Evolutionary conservation across 179 eudicot species (phyloP), one percentile per base, ranked within the genome.

Genomic region (Camellia oleifera): DNA sequence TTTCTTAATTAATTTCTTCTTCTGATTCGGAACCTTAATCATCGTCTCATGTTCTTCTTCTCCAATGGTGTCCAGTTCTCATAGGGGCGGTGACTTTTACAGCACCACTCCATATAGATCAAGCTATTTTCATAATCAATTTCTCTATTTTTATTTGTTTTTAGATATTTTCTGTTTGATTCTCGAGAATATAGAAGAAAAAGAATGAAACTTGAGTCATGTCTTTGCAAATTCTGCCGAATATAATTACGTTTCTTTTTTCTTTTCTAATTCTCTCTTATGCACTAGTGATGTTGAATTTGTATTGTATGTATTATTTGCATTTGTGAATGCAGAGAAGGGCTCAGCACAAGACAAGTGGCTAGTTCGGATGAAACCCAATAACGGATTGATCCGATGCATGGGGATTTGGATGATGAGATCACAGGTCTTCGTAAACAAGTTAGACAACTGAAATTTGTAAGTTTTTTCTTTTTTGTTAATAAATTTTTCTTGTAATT

Each of bases 341-440:
- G 98, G 75, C 87, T 95, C 79, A 92, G 94, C 83, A 93, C 94
- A 57, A 85, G 98, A 82, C 91, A 83, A 58, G 92, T 83, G 65
- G 87, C 88, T 7, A 78, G 79, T 76, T 82, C 95, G 3, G 94
- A 93, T 80, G 97, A 95, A 80, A 83, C 93, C 65, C 97, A 95
- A 80, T 83, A 93, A 79, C 86, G 91, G 80, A 93, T 95, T 65
- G 97, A 95, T 89, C 97, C 98, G 1, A 88, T 93, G 90, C 95
- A 91, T 45, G 95, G 82, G 2, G 98, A 94, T 75, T 83, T 93
- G 73, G 98, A 93, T 81, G 89, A 92, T 50, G 90, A 93, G 88
- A 88, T 93, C 60, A 48, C 64, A 53, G 97, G 97, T 71, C 97
- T 95, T 69, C 90, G 89, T 44, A 87, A 86, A 62, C 97, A 95